Base-by-base conservation (phyloP, 768 basidiomycete genomes). In the Kwoniella heveanensis region DNA sequence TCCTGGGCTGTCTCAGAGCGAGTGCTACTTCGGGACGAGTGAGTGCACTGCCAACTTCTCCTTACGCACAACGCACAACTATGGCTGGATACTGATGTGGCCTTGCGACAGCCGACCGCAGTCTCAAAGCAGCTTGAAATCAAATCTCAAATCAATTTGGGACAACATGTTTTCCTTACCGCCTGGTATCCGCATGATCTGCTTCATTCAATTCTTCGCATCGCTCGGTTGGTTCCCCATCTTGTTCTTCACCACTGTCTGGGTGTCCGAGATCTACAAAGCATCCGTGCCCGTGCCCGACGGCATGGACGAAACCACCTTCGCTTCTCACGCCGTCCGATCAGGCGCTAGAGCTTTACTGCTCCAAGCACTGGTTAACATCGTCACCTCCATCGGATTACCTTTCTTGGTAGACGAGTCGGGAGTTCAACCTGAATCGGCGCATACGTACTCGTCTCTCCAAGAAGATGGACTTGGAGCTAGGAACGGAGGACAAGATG, bases 211-310 rank as follows among this genome's bases (percentile, higher is more conserved):
- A 57, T 90, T 84, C 47, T 77, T 70, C 24, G 66, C 66, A 15
- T 74, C 66, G 87, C 83, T 93, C 63, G 90, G 86, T 8, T 97
- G 95, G 95, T 96, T 95, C 73, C 93, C 94, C 0, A 81, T 92
- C 25, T 83, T 95, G 1, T 93, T 94, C 80, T 94, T 92, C 82
- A 88, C 88, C 2, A 89, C 90, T 1, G 82, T 91, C 25, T 97
- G 92, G 80, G 84, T 96, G 57, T 90, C 90, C 12, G 94, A 95
- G 70, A 83, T 95, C 12, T 87, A 96, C 83, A 89, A 87, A 65
- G 58, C 68, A 62, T 82, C 72, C 0, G 75, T 73, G 24, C 70
- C 70, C n/a, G 77, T 75, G 1, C 71, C 82, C 1, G 66, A 75
- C n/a, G 65, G 56, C 1, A 52, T 87, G 0, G 86, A 89, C 58